These are phyloP conservation scores for Vitis cinerea DNA, from an alignment of 164 flowering plant genomes.

Conservation along the genomic window DNA sequence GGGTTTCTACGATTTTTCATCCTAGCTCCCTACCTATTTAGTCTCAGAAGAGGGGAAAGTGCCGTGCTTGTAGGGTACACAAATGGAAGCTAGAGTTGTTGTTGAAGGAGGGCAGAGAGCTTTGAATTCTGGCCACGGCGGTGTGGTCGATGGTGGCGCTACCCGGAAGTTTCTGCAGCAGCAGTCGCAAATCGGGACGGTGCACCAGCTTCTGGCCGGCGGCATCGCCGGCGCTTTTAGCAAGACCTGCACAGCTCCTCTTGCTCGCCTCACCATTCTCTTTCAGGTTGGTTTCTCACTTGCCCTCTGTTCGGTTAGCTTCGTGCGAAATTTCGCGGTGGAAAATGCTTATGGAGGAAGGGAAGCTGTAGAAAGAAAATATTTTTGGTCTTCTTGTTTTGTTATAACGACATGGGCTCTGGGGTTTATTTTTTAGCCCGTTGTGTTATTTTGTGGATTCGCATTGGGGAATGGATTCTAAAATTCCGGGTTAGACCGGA, in stretches of 20 bases:
- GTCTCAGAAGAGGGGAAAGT: too few relatives aligned
- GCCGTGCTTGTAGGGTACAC: slow-evolving; percentile 20
- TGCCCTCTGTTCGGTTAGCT: neutral
- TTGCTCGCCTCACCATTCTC: slow-evolving; percentile 92
- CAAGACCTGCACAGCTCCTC: slow-evolving; percentile 97
- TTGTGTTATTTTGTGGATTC: too few relatives aligned
- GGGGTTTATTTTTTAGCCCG: too few relatives aligned
- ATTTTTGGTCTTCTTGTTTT: too few relatives aligned
- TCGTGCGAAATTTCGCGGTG: neutral
- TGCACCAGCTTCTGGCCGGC: slow-evolving; percentile 75
- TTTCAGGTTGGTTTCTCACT: slow-evolving; percentile 66
- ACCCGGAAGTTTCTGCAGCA: slow-evolving; percentile 26
- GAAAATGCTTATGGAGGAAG: neutral
- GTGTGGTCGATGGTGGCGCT: slow-evolving; percentile 37
- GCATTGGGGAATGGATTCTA: too few relatives aligned
- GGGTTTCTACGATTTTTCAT: neutral
- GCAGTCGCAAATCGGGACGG: slow-evolving; percentile 59
- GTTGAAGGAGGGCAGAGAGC: slow-evolving; percentile 59
- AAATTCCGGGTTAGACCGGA: too few relatives aligned
- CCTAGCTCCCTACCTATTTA: too few relatives aligned
- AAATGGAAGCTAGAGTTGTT: slow-evolving; percentile 64
- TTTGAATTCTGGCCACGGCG: slow-evolving; percentile 35
- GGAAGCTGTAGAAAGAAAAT: too few relatives aligned
- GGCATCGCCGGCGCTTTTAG: slow-evolving; percentile 99
- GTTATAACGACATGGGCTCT: too few relatives aligned